These are phyloP conservation scores for Zoysia pacifica DNA, from an alignment of 176 grass and related monocot genomes.

Conservation along the genomic window DNA sequence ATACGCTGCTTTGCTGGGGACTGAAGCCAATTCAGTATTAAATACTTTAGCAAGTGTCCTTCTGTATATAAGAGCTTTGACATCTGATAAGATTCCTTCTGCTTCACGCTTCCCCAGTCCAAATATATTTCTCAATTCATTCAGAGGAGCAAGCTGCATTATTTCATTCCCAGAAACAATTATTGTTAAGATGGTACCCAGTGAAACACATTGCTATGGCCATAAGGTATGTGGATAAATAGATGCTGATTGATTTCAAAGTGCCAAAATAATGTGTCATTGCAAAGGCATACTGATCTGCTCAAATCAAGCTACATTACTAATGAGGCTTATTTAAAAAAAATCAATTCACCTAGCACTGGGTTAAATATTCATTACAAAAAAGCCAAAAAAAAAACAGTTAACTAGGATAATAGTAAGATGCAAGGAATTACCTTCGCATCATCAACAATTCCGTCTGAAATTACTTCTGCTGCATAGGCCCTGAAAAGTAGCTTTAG, in stretches of 20 bases:
- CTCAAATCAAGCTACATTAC: slow-evolving; percentile 26
- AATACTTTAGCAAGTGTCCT: slow-evolving; percentile 80
- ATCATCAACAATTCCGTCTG: slow-evolving; percentile 64
- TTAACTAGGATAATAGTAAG: slow-evolving; percentile 31
- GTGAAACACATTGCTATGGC: slow-evolving; percentile 18
- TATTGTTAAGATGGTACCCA: slow-evolving; percentile 41
- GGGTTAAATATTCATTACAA: slow-evolving; percentile 18
- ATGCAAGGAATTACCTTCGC: slow-evolving; percentile 61
- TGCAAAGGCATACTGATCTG: slow-evolving; percentile 7
- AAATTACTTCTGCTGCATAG: slow-evolving; percentile 79
- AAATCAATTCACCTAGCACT: neutral
- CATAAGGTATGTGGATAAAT: slow-evolving; percentile 1
- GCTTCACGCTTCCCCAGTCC: slow-evolving; percentile 94
- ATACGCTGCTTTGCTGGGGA: slow-evolving; percentile 90
- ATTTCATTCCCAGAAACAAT: slow-evolving; percentile 30
- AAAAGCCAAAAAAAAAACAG: neutral
- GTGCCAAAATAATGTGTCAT: neutral
- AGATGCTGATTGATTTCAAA: neutral
- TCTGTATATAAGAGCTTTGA: slow-evolving; percentile 86
- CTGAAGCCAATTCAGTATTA: slow-evolving; percentile 66
- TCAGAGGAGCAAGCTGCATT: slow-evolving; percentile 81
- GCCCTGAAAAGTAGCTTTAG: slow-evolving; percentile 79
- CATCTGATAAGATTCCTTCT: slow-evolving; percentile 79
- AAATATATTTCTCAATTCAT: slow-evolving; percentile 91
- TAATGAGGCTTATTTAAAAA: slow-evolving; percentile 7